Evolutionary conservation across 2,329 filamentous ascomycete species (phyloP).

Genomic region (Colletotrichum tanaceti): DNA sequence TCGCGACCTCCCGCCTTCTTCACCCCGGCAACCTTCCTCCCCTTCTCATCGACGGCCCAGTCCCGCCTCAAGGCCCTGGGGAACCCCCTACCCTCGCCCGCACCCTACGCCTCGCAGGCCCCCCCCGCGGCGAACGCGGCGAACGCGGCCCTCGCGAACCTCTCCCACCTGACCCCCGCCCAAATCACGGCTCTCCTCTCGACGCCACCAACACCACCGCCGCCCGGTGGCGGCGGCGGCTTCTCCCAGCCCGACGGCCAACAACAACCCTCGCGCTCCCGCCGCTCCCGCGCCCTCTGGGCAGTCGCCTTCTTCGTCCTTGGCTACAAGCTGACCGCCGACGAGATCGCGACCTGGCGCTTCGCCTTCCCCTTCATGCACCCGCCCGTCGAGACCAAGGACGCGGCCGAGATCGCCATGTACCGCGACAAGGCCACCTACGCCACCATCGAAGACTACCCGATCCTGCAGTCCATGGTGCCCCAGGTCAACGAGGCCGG

Average conservation of each 20-base stretch:
- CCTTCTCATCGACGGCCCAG: conserved; percentile 24
- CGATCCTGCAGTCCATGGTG: conserved; percentile 20
- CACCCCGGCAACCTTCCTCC: conserved; percentile 11
- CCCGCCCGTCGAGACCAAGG: not conserved
- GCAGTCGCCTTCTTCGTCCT: conserved; percentile 33
- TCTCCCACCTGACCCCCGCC: conserved; percentile 39
- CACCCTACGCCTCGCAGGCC: not conserved
- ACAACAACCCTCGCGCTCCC: conserved; percentile 6
- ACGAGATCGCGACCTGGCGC: conserved; percentile 23
- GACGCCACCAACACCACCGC: conserved; percentile 15
- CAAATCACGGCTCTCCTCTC: conserved; percentile 41
- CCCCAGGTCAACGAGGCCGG: not conserved
- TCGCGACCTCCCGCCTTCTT: conserved; percentile 10
- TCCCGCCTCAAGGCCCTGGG: conserved; percentile 13
- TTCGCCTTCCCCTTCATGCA: conserved; percentile 25
- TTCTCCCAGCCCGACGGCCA: not conserved
- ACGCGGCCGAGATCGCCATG: conserved; percentile 3
- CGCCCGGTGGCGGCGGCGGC: conserved; percentile 8
- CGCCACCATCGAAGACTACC: conserved; percentile 3
- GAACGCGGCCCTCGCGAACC: conserved; percentile 37
- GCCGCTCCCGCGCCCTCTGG: conserved; percentile 32
- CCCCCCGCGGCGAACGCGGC: conserved; percentile 8
- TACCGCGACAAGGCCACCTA: conserved; percentile 19
- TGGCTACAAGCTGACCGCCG: conserved; percentile 28
- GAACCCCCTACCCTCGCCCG: not conserved